These are phyloP conservation scores for Teratosphaeria gauchensis DNA, from an alignment of 2,329 filamentous ascomycete genomes.

Conservation along the genomic window DNA sequence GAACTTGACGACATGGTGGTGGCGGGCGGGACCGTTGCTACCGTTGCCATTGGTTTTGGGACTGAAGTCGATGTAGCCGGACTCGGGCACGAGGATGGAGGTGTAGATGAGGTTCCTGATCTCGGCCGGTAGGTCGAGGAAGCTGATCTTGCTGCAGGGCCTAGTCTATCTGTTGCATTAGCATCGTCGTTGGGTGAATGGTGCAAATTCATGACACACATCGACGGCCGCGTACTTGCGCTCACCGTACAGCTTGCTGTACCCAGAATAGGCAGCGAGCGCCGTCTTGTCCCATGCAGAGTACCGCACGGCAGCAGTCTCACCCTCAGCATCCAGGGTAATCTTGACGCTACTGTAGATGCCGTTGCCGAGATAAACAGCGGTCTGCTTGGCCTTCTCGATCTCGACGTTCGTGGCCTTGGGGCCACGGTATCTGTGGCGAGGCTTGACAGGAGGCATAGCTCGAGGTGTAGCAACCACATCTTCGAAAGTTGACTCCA, in stretches of 20 bases:
- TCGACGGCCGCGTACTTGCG: background rate
- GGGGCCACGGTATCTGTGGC: background rate
- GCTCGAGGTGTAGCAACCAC: background rate
- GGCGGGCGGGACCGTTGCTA: background rate
- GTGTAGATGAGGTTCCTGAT: slow-evolving; percentile 5
- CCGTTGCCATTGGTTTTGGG: background rate
- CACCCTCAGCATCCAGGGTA: background rate
- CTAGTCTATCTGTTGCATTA: background rate
- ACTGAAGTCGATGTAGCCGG: slow-evolving; percentile 1
- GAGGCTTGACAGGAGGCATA: background rate
- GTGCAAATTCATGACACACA: background rate
- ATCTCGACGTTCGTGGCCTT: background rate
- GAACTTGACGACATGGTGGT: background rate
- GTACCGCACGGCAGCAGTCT: background rate
- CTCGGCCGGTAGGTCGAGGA: slow-evolving; percentile 7
- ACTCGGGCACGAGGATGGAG: background rate
- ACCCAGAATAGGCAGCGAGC: background rate
- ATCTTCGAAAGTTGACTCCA: background rate
- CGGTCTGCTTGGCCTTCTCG: background rate
- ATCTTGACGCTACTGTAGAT: background rate
- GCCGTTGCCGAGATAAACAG: background rate
- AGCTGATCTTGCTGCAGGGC: background rate
- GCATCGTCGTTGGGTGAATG: background rate
- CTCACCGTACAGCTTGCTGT: slow-evolving; percentile 1
- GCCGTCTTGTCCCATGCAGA: background rate